Evolutionary conservation across 2,329 filamentous ascomycete genomes (phyloP), one percentile per base, ranked within the genome.

Genomic region (Fonsecaea erecta): DNA sequence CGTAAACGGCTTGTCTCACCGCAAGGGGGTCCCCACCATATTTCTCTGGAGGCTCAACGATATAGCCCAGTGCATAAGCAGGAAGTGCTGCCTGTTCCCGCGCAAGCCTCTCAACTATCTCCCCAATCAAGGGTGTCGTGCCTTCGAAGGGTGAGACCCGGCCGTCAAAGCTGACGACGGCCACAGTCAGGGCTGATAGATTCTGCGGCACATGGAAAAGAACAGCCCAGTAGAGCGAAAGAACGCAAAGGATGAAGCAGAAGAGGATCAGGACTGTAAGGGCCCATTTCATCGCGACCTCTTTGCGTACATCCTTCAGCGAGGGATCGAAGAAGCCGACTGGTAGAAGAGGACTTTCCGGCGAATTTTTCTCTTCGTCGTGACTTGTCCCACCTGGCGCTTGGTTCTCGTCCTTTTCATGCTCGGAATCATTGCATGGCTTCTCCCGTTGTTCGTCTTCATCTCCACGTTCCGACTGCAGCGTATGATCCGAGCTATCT

Each of bases 101-200:
- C 1, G 79, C 80, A 11, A 88, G 79, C 24, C 48, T 59, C 11
- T 61, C 57, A 21, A 68, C 59, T 0, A 79, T 75, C 0, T 85
- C 85, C 0, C 87, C 87, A n/a, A 90, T 80, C 1, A 89, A 71
- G 0, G 86, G 81, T 18, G 78, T 72, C 16, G 78, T 77, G 3
- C 77, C 75, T 14, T 43, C 34, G n/a, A 34, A 87, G 0, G 85
- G 85, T 1, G 82, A 77, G 1, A 80, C 72, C 52, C 81, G 79
- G 3, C 83, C 84, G 72, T 90, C 87, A 68, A 89, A 88, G 73
- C 89, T 85, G 30, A 90, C 86, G 1, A 89, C 82, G 66, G 84
- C 83, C 8, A 90, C 79, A 2, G 78, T 79, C 7, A 89, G 74
- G 0, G 77, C 75, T 2, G 75, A 76, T 18, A 83, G 75, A 59